Percentiles rank a stretch among this genome's conserved stretches.
phyloP scores from a whole-genome alignment of 2,329 filamentous ascomycete species.

The Orbilia oligospora region DNA sequence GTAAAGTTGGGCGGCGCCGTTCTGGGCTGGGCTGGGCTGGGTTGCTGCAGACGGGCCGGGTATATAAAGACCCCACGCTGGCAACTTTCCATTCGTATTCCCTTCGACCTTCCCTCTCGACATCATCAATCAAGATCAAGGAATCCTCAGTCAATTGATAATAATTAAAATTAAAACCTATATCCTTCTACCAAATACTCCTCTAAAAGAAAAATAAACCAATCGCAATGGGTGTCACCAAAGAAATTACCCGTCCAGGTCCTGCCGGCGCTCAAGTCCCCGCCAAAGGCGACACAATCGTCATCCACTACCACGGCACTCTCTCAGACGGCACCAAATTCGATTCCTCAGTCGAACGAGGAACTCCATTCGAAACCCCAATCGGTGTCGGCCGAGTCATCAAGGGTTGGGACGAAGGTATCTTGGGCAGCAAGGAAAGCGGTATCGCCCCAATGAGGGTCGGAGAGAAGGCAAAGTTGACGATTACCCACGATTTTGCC shows the following conservation, averaged over 20 bases:
- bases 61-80: conserved; percentile 28
- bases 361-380: conserved; percentile 77
- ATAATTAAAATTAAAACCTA: too few species aligned
- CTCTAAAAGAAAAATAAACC: background rate
- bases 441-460: conserved; percentile 69
- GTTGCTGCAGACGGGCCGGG: too few species aligned
- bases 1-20: background rate
- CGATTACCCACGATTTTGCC: conserved; percentile 74
- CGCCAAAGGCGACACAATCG: conserved; percentile 39
- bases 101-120: conserved; percentile 9
- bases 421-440: conserved; percentile 78
- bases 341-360: conserved; percentile 84
- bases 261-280: conserved; percentile 26
- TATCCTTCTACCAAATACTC: background rate
- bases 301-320: conserved; percentile 76
- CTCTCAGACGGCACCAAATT: conserved; percentile 86
- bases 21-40: background rate
- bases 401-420: conserved; percentile 88
- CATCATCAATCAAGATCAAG: background rate
- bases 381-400: conserved; percentile 92
- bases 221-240: conserved; percentile 47
- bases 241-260: conserved; percentile 48
- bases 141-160: background rate
- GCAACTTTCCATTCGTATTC: background rate
- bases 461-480: conserved; percentile 89